Conservation (phyloP, 768 basidiomycete species). For the Tylopilus vinaceipallidus region DNA sequence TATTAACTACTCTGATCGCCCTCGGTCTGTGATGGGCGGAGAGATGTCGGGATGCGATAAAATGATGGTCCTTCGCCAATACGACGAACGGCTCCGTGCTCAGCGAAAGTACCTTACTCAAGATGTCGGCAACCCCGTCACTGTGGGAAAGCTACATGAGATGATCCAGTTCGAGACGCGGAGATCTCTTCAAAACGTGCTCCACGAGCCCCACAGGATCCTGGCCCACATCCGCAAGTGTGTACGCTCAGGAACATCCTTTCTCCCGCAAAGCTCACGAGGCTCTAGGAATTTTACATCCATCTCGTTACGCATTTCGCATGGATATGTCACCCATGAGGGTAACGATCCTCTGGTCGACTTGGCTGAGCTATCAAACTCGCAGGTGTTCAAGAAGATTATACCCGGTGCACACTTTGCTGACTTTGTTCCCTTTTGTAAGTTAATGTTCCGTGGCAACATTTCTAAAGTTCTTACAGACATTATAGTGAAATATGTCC, state of each 20-base stretch:
- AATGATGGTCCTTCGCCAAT: conserved; percentile 16
- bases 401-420: conserved; percentile 7
- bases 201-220: conserved; percentile 4
- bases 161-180: conserved; percentile 21
- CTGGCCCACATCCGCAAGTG: background rate
- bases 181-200: conserved; percentile 8
- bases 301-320: conserved; percentile 36
- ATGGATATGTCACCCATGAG: conserved; percentile 38
- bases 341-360: conserved; percentile 37
- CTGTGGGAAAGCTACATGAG: conserved; percentile 8
- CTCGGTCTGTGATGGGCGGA: conserved; percentile 18
- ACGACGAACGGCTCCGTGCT: conserved; percentile 11
- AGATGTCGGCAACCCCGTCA: conserved; percentile 11
- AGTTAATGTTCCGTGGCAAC: background rate
- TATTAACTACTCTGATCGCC: conserved; percentile 38
- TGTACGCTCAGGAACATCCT: too few species aligned
- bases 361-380: conserved; percentile 28
- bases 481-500: conserved; percentile 24
- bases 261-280: background rate
- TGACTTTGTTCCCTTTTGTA: conserved; percentile 19
- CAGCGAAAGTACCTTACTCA: conserved; percentile 21
- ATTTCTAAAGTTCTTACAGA: background rate
- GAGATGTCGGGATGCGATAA: conserved; percentile 24
- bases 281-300: conserved; percentile 13
- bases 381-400: conserved; percentile 16